Evolutionary conservation across 2,329 filamentous ascomycete genomes (phyloP).

Genomic region (Sporothrix pseudoabietina): DNA sequence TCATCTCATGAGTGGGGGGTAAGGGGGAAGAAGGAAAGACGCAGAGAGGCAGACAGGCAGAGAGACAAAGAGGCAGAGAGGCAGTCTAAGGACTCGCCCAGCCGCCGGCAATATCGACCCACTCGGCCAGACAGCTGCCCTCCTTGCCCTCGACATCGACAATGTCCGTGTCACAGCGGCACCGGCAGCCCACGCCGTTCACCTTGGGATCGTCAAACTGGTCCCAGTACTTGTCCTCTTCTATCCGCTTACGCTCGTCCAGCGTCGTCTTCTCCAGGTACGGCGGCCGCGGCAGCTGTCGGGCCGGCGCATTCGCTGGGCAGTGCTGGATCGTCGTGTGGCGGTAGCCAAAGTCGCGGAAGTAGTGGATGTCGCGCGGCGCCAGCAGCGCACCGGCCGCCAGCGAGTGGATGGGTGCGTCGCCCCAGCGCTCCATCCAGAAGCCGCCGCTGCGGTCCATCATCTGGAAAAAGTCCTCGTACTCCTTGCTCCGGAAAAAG

Average conservation of each 20-base stretch:
- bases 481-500: conserved; percentile 97
- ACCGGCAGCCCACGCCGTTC: conserved; percentile 95
- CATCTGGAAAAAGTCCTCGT: conserved; percentile 97
- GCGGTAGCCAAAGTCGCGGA: conserved; percentile 96
- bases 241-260: conserved; percentile 79
- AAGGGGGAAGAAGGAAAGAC: background rate
- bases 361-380: conserved; percentile 90
- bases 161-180: conserved; percentile 95
- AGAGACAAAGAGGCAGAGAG: background rate
- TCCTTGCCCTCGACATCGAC: conserved; percentile 97
- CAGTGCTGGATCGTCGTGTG: conserved; percentile 99
- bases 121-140: conserved; percentile 90
- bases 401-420: conserved; percentile 96
- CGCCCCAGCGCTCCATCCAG: conserved; percentile 99
- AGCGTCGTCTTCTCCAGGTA: conserved; percentile 79
- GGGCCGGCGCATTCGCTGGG: conserved; percentile 87
- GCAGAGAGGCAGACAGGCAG: background rate
- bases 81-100: conserved; percentile 61
- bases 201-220: conserved; percentile 83
- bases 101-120: conserved; percentile 95
- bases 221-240: conserved; percentile 97
- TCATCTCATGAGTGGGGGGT: conserved; percentile 21
- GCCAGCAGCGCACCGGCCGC: conserved; percentile 85
- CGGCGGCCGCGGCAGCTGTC: conserved; percentile 77
- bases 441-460: conserved; percentile 98